Evolutionary conservation across 768 basidiomycete genomes (phyloP).

Genomic region (Cantharellus anzutake): DNA sequence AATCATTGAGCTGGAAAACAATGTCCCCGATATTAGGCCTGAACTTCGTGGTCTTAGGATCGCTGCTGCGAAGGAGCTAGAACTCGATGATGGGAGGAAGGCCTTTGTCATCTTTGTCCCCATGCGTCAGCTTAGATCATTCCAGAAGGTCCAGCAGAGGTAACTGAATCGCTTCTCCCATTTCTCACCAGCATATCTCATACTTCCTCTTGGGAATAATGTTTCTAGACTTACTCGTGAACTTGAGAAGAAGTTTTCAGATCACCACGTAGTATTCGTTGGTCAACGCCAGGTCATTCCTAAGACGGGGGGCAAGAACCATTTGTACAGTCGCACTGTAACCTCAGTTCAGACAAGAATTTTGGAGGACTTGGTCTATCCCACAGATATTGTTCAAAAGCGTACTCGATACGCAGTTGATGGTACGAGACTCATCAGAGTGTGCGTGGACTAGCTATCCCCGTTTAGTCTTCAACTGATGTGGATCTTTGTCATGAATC

Average conservation of each 20-base stretch:
- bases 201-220: background rate
- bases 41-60: constrained; percentile 94
- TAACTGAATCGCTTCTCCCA: constrained; percentile 19
- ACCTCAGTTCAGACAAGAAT: constrained; percentile 97
- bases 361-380: constrained; percentile 96
- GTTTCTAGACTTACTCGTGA: constrained; percentile 75
- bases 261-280: constrained; percentile 97
- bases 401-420: constrained; percentile 85
- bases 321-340: constrained; percentile 91
- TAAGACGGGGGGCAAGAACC: constrained; percentile 92
- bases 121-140: constrained; percentile 91
- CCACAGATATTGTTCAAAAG: constrained; percentile 98
- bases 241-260: constrained; percentile 99
- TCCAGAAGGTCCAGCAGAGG: constrained; percentile 96
- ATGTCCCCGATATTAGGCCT: constrained; percentile 92
- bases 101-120: constrained; percentile 98
- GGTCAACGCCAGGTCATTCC: constrained; percentile 96
- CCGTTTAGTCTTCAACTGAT: constrained; percentile 2
- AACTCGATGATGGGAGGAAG: constrained; percentile 98
- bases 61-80: constrained; percentile 95
- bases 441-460: constrained; percentile 38
- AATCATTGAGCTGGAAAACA: constrained; percentile 91
- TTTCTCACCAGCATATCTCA: background rate
- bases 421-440: constrained; percentile 90
- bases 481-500: constrained; percentile 5